Evolutionary conservation across 768 basidiomycete species (phyloP), one percentile per base, ranked within the genome.

Genomic region (Baorangia bicolor): DNA sequence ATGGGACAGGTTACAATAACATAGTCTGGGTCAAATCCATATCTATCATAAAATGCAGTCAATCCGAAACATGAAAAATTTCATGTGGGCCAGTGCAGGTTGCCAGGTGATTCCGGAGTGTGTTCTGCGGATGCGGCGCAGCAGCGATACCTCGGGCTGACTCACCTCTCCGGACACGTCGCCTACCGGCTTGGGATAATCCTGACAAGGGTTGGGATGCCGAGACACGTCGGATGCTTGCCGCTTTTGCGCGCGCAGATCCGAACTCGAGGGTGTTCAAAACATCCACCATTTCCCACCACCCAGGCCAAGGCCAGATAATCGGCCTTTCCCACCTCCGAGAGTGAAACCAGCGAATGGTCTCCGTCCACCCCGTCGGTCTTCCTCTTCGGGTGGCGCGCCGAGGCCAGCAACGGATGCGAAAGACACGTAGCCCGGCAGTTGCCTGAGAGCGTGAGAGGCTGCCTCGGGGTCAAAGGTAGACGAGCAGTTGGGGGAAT

Each of bases 391-490:
- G 1, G 83, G 78, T 16, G 87, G 87, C 21, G 74, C 75, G 1
- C 87, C 87, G 9, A 88, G 75, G 23, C 87, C 87, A 70, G 85
- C 85, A 11, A 88, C 78, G 46, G 77, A 80, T 38, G 83, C 77
- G 53, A 88, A 88, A n/a, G 80, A 81, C 34, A 88, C 83, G 59
- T 88, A 88, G 2, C 87, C 87, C 16, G 81, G 76, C 30, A 83
- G 78, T 33, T 77, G 70, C 25, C 75, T 77, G 58, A 85, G 81
- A 52, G 80, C 78, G 31, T 77, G 80, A n/a, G 78, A 78, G 7
- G 87, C 87, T 21, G 77, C 78, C 38, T 82, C 79, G 12, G 81
- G 84, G 63, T 89, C 84, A 75, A 89, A 89, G 4, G 74, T 60
- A n/a, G 79, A 74, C 5, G 69, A 49, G 1, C 61, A 47, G 10